Percentiles rank a stretch among this genome's conserved stretches.
These are phyloP conservation scores for Aspergillus olivimuriae DNA, from an alignment of 495 filamentous ascomycete genomes.

Conservation along the genomic window DNA sequence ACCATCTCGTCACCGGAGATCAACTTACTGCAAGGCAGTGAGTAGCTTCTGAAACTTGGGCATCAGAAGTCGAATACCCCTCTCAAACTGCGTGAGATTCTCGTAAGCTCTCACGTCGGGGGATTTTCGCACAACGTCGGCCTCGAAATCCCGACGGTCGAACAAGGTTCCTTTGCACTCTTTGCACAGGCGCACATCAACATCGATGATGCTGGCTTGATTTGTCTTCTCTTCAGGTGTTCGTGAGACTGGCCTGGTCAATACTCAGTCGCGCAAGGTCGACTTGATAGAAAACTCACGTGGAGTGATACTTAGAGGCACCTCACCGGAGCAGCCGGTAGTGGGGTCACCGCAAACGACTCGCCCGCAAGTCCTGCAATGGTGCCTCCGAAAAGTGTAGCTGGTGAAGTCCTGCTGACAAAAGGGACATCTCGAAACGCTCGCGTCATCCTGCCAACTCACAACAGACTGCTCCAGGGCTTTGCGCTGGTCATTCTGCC, in stretches of 20 bases:
- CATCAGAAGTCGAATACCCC: slow-evolving; percentile 75
- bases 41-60: slow-evolving; percentile 84
- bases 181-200: slow-evolving; percentile 87
- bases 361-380: slow-evolving; percentile 86
- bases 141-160: slow-evolving; percentile 73
- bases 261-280: slow-evolving; percentile 9
- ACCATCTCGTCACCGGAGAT: slow-evolving; percentile 34
- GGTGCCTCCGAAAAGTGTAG: slow-evolving; percentile 86
- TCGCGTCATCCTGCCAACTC: slow-evolving; percentile 88
- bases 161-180: slow-evolving; percentile 85
- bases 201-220: slow-evolving; percentile 45
- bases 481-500: slow-evolving; percentile 63
- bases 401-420: slow-evolving; percentile 90
- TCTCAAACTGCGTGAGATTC: slow-evolving; percentile 81
- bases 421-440: slow-evolving; percentile 76
- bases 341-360: slow-evolving; percentile 84
- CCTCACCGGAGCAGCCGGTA: slow-evolving; percentile 79
- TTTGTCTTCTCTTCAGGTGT: slow-evolving; percentile 54
- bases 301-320: slow-evolving; percentile 69
- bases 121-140: slow-evolving; percentile 59
- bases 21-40: slow-evolving; percentile 52
- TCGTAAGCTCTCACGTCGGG: slow-evolving; percentile 78
- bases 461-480: slow-evolving; percentile 84
- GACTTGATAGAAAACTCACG: slow-evolving; percentile 44
- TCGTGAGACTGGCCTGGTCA: slow-evolving; percentile 33